These are phyloP conservation scores for Phytophthora hybrid DNA, from an alignment of 352 stramenopile genomes.

Conservation along the genomic window DNA sequence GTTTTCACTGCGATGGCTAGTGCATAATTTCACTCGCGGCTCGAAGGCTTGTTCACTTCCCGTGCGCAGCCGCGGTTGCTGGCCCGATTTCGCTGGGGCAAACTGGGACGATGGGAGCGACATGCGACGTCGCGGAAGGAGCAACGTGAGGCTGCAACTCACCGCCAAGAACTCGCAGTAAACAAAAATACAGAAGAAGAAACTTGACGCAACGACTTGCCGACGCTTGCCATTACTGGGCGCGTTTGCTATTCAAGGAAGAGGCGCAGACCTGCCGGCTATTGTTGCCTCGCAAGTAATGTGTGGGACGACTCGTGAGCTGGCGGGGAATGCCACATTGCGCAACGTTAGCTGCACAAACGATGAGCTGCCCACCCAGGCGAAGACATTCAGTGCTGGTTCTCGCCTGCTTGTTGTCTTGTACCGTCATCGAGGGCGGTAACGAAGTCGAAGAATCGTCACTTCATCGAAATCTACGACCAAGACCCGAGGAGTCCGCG, in stretches of 20 bases:
- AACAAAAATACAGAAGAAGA: conserved; percentile 33
- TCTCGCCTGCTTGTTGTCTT: conserved; percentile 12
- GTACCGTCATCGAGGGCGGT: neutral
- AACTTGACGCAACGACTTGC: conserved; percentile 26
- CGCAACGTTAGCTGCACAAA: conserved; percentile 25
- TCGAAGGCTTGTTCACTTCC: neutral
- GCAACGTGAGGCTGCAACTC: neutral
- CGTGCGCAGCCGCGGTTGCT: neutral
- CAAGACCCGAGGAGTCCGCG: conserved; percentile 5
- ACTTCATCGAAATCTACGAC: conserved; percentile 19
- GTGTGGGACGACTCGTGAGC: conserved; percentile 19
- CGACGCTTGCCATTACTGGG: conserved; percentile 15
- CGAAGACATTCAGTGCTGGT: neutral
- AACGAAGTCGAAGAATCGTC: conserved; percentile 4
- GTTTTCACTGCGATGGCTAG: neutral
- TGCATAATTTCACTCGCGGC: conserved; percentile 1
- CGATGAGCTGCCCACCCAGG: conserved; percentile 10
- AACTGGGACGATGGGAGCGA: neutral
- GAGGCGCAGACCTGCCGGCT: conserved; percentile 9
- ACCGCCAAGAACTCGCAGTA: conserved; percentile 9
- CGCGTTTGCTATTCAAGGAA: conserved; percentile 34
- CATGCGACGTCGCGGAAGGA: conserved; percentile 19
- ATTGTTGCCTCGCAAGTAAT: conserved; percentile 30
- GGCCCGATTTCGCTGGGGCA: neutral
- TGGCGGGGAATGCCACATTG: neutral